Base-by-base conservation (phyloP, 768 basidiomycete species). In the Russula olivacea region DNA sequence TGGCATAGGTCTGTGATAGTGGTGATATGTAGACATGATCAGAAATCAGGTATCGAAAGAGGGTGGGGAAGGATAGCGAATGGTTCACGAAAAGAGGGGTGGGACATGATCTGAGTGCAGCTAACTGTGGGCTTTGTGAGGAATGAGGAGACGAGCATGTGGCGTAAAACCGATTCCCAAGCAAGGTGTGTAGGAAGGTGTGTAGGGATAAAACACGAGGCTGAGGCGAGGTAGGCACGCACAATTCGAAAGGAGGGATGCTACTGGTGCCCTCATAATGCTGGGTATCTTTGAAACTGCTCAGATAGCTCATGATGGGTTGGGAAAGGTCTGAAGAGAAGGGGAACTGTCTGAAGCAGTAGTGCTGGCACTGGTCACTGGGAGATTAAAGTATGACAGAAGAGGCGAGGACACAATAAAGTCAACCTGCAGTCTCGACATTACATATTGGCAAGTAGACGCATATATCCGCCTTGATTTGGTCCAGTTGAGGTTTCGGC, bases 1-100 rank as follows among this genome's bases (percentile, higher is more conserved):
- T 62, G 80, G 74, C 78, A 82, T 84, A 36, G 71, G 74, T 55
- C 77, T 76, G 63, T 86, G 80, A 69, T 85, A 81, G 65, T 81
- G 80, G 74, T 76, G 82, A 76, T 86, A 89, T 86, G 87, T 86
- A 69, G 59, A 66, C 58, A 57, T 54, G 23, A 38, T 65, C 36
- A 61, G 59, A 23, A 49, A 11, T 25, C 32, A 55, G 30, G 53
- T 10, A 50, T n/a, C 7, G 19, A 40, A 66, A 71, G 56, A 38
- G 32, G 19, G n/a, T 34, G 55, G n/a, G 25, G 55, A 41, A 23
- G 34, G 53, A 47, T 1, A 9, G 32, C 25, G 66, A 45, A 57
- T 5, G 34, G 53, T 19, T 45, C 38, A 47, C 53, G 54, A n/a
- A 57, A 51, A 17, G 30, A 34, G 48, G 30, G 48, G 34, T 28